These are phyloP conservation scores for Nicotiana attenuata DNA, from an alignment of 257 asterid genomes.

Conservation along the genomic window DNA sequence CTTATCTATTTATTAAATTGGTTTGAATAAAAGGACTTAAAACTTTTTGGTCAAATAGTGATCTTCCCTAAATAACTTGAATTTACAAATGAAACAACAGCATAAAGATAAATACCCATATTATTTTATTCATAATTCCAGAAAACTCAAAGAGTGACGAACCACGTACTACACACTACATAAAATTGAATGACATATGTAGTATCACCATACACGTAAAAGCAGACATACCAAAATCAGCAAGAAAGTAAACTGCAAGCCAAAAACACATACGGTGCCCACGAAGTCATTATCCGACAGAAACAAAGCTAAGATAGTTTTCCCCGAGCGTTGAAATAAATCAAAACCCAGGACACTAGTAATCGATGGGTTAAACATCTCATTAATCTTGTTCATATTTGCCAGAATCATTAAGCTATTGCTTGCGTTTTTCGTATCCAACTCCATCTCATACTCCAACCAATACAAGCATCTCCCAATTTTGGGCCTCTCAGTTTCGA, in stretches of 20 bases:
- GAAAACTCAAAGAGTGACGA: background rate
- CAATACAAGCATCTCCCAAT: background rate
- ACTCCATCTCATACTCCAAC: background rate
- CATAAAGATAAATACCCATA: background rate
- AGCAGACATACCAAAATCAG: background rate
- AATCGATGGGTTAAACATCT: background rate
- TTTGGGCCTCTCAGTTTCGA: background rate
- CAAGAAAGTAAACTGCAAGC: background rate
- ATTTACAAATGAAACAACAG: background rate
- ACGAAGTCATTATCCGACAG: background rate
- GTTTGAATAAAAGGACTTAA: too few relatives aligned
- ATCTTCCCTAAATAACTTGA: too few relatives aligned
- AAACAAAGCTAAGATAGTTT: background rate
- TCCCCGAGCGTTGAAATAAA: background rate
- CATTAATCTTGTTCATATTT: background rate
- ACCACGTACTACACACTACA: background rate
- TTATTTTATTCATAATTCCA: background rate
- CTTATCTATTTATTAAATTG: too few relatives aligned
- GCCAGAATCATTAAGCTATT: background rate
- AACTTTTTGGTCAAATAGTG: too few relatives aligned
- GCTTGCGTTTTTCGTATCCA: background rate
- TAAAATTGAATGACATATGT: background rate
- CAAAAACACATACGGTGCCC: background rate
- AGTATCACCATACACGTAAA: background rate
- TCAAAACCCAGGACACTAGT: background rate